phyloP scores from a whole-genome alignment of 768 basidiomycete species.

The Phlegmacium glaucopus region DNA sequence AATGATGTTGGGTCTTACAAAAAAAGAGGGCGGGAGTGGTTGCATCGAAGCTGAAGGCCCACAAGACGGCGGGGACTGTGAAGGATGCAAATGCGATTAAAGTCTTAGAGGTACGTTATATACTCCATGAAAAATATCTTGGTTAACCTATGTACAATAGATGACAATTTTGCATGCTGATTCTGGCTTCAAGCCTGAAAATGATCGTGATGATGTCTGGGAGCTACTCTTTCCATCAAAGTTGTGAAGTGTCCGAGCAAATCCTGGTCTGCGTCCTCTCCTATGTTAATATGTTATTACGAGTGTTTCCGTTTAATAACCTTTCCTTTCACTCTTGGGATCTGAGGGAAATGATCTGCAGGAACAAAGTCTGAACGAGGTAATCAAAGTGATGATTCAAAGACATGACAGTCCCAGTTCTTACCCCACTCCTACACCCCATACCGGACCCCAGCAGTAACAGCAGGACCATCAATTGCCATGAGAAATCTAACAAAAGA shows the following conservation, averaged over 20 bases:
- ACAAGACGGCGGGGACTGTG: slow-evolving; percentile 5
- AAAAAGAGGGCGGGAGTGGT: slow-evolving; percentile 2
- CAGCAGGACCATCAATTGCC: too few species aligned
- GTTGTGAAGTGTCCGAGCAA: not conserved
- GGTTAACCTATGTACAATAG: slow-evolving; percentile 3
- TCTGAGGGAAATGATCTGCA: too few species aligned
- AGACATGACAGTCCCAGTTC: too few species aligned
- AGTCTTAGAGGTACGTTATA: slow-evolving; percentile 10
- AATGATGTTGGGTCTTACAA: slow-evolving; percentile 4
- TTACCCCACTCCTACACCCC: too few species aligned
- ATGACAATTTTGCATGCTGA: slow-evolving; percentile 7
- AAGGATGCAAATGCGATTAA: slow-evolving; percentile 7
- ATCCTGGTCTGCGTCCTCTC: too few species aligned
- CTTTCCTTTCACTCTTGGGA: too few species aligned
- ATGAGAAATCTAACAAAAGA: too few species aligned
- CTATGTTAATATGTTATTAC: too few species aligned
- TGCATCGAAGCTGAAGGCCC: slow-evolving; percentile 10
- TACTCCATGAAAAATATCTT: not conserved
- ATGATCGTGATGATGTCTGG: slow-evolving; percentile 5
- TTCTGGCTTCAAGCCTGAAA: slow-evolving; percentile 2
- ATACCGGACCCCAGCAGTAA: too few species aligned
- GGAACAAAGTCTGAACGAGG: too few species aligned
- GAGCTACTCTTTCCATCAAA: slow-evolving; percentile 4
- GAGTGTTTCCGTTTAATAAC: too few species aligned
- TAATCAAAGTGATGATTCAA: too few species aligned